Conservation (phyloP, 2,329 filamentous ascomycete species). For the Ambrosiella xylebori region DNA sequence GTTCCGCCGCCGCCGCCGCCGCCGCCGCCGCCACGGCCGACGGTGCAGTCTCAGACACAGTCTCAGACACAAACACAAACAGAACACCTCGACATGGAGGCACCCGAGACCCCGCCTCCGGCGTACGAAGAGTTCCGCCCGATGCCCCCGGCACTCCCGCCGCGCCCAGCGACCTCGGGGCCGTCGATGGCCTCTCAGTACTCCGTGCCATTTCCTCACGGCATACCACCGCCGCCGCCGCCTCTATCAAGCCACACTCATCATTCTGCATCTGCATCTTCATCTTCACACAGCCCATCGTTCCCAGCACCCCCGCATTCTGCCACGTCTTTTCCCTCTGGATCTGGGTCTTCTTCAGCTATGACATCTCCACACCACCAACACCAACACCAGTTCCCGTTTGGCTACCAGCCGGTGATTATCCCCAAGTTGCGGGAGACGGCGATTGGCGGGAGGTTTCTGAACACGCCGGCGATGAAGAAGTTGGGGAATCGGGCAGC, state of each 20-base stretch:
- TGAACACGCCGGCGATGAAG: conserved; percentile 1
- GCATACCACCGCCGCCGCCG: too few relatives aligned
- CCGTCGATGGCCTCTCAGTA: neutral
- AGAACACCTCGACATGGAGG: neutral
- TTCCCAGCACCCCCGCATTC: neutral
- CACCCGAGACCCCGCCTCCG: neutral
- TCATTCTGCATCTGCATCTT: too few relatives aligned
- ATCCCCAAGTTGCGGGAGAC: conserved; percentile 2
- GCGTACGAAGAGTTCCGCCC: neutral
- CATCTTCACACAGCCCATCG: neutral
- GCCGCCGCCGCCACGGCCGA: neutral
- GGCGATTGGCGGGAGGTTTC: neutral
- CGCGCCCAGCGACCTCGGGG: neutral
- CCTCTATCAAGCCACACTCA: too few relatives aligned
- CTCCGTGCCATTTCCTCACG: too few relatives aligned
- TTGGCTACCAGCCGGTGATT: conserved; percentile 1
- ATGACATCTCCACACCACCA: neutral
- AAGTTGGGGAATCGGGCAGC: neutral
- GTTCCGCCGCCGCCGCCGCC: neutral
- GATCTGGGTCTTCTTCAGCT: too few relatives aligned
- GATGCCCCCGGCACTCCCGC: neutral
- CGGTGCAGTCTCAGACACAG: neutral
- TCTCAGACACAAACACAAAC: neutral
- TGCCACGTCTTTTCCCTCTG: too few relatives aligned
- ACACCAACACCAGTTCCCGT: neutral